Evolutionary conservation across 345 rosid genomes (phyloP).

Genomic region (Syzygium oleosum): DNA sequence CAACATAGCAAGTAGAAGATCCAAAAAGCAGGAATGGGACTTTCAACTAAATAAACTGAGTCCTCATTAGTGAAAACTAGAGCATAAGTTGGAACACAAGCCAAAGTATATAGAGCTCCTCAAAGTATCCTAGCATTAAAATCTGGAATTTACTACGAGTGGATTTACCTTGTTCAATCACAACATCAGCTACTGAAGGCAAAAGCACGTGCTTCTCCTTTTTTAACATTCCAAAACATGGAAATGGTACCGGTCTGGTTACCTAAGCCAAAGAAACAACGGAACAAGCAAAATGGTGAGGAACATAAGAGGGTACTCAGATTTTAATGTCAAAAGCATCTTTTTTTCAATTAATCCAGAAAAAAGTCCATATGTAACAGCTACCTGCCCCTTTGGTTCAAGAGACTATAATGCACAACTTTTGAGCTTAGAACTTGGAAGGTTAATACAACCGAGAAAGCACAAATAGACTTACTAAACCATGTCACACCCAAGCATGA

Average conservation of each 20-base stretch:
- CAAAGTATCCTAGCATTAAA: neutral
- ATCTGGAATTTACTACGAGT: neutral
- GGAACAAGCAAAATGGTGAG: neutral
- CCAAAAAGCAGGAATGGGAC: neutral
- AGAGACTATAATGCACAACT: neutral
- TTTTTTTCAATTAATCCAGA: neutral
- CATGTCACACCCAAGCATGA: neutral
- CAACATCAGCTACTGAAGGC: constrained; percentile 53
- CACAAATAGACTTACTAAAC: neutral
- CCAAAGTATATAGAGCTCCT: neutral
- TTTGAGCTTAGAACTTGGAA: neutral
- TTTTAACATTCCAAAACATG: constrained; percentile 58
- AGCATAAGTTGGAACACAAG: neutral
- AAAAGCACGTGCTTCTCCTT: constrained; percentile 63
- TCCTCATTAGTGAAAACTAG: neutral
- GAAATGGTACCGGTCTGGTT: constrained; percentile 48
- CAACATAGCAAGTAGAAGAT: neutral
- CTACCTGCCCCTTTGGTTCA: neutral
- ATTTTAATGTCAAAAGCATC: neutral
- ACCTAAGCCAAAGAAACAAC: constrained; percentile 22
- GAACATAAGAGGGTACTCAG: neutral
- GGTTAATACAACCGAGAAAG: neutral
- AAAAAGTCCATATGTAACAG: neutral
- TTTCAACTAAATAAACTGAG: neutral
- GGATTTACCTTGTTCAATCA: constrained; percentile 54